phyloP scores from a whole-genome alignment of 2,329 filamentous ascomycete species.

The Eutypella sp. region DNA sequence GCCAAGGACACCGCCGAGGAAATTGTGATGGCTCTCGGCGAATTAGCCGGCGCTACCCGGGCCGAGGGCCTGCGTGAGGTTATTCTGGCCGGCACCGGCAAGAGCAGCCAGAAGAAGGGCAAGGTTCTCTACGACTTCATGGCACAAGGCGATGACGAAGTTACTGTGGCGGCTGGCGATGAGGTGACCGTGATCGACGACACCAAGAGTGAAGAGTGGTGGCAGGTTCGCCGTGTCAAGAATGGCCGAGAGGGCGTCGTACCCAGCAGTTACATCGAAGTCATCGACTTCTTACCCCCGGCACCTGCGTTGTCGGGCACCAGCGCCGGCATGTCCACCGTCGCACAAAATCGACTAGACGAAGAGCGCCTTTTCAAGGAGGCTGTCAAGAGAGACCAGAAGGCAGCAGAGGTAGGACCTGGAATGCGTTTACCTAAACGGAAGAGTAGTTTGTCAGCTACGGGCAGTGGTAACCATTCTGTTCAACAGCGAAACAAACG shows the following conservation, averaged over 20 bases:
- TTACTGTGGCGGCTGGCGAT: slow-evolving; percentile 83
- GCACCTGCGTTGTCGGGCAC: slow-evolving; percentile 46
- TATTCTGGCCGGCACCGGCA: slow-evolving; percentile 69
- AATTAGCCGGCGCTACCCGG: slow-evolving; percentile 78
- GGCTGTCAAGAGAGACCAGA: slow-evolving; percentile 64
- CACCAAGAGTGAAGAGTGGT: slow-evolving; percentile 93
- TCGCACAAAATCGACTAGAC: slow-evolving; percentile 74
- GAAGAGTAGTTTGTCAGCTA: slow-evolving; percentile 69
- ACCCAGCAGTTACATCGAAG: slow-evolving; percentile 91
- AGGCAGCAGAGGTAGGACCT: slow-evolving; percentile 69
- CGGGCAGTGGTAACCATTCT: slow-evolving; percentile 62
- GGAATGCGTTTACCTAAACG: slow-evolving; percentile 71
- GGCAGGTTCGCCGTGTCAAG: slow-evolving; percentile 86
- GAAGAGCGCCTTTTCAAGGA: slow-evolving; percentile 82
- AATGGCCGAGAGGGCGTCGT: slow-evolving; percentile 95
- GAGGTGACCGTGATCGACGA: slow-evolving; percentile 90
- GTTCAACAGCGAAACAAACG: slow-evolving; percentile 66
- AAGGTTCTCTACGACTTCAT: slow-evolving; percentile 91
- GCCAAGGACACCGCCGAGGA: slow-evolving; percentile 95
- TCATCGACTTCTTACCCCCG: slow-evolving; percentile 62
- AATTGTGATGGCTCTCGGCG: slow-evolving; percentile 82
- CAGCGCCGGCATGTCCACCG: slow-evolving; percentile 52
- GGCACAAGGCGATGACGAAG: slow-evolving; percentile 94
- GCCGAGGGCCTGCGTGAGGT: slow-evolving; percentile 84
- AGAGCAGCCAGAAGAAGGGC: slow-evolving; percentile 70